Evolutionary conservation across 768 basidiomycete species (phyloP), one percentile per base, ranked within the genome.

Genomic region (Leccinum rimulosum): DNA sequence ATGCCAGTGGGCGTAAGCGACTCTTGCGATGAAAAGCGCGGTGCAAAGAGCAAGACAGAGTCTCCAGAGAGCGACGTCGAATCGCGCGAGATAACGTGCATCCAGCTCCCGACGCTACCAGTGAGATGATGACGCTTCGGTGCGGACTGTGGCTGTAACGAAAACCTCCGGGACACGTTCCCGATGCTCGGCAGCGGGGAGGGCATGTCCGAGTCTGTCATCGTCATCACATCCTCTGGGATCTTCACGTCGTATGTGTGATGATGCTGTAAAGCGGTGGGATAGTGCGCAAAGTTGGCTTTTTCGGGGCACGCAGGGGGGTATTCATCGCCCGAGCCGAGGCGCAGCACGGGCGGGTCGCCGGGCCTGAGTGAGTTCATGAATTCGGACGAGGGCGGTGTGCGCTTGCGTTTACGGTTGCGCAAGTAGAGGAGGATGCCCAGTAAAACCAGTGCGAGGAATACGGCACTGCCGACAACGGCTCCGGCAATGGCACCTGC

Each of bases 351-450:
- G 10, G 71, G 71, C 6, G 64, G 2, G 12, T 53, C 50, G 17
- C 73, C 73, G 0, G 53, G 59, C 48, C 56, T 61, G 55, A 71
- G 57, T 31, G 69, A 68, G 22, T 72, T 68, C 45, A 83, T 70
- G 68, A 87, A 87, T 62, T 86, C 85, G 17, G 84, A 77, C 15
- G 85, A 85, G 4, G 87, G 87, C 1, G 84, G 77, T n/a, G 73
- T 76, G 53, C 74, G 78, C 27, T 67, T 75, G 45, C 75, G 75
- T 19, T 56, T 57, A 22, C 79, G 79, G 17, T 77, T 74, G 45
- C 79, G 80, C 14, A 78, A 64, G 61, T 79, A 67, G 50, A 82
- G 40, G 51, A 84, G 59, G n/a, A 74, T 33, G 33, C 64, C 73
- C 8, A 78, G 54, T 6, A 68, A 50, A 15, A 77, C 35, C 50